These are phyloP conservation scores for Tetrapisispora iriomotensis DNA, from an alignment of 805 yeast genomes.

Conservation along the genomic window DNA sequence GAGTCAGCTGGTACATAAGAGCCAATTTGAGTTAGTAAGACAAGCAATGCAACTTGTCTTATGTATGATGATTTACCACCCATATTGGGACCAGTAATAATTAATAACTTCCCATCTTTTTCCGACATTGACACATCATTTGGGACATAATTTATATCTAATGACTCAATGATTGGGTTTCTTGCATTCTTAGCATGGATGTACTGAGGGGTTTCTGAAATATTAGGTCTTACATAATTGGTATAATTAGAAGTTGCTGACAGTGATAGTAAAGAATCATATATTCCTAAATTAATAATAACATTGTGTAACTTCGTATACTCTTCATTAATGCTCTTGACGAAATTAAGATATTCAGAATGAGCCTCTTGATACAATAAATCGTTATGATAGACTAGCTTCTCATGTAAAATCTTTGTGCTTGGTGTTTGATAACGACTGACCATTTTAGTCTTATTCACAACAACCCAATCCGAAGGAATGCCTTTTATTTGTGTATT, in stretches of 20 bases:
- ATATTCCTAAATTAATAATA: conserved; percentile 38
- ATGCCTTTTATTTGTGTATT: conserved; percentile 45
- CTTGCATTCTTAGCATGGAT: conserved; percentile 48
- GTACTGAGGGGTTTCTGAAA: conserved; percentile 36
- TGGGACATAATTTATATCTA: conserved; percentile 46
- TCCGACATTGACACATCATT: conserved; percentile 48
- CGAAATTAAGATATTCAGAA: conserved; percentile 26
- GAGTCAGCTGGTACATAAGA: conserved; percentile 39
- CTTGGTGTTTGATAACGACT: conserved; percentile 66
- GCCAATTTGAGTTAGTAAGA: conserved; percentile 50
- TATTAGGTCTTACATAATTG: conserved; percentile 40
- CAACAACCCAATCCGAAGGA: conserved; percentile 71
- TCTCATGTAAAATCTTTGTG: conserved; percentile 40
- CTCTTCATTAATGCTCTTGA: conserved; percentile 30
- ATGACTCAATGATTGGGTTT: conserved; percentile 55
- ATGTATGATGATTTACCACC: conserved; percentile 55
- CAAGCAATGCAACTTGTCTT: conserved; percentile 40
- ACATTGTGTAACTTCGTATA: conserved; percentile 34
- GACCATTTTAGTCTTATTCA: conserved; percentile 57
- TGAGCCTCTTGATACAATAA: conserved; percentile 26
- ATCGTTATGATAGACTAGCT: conserved; percentile 53
- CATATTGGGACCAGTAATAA: conserved; percentile 59
- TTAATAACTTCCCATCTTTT: conserved; percentile 40
- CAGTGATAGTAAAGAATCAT: conserved; percentile 63
- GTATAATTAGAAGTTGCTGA: conserved; percentile 47